Percentiles rank a stretch among this genome's conserved stretches.
Evolutionary conservation across 1,139 yeast species (phyloP).

Genomic region (Kodamaea sp.): DNA sequence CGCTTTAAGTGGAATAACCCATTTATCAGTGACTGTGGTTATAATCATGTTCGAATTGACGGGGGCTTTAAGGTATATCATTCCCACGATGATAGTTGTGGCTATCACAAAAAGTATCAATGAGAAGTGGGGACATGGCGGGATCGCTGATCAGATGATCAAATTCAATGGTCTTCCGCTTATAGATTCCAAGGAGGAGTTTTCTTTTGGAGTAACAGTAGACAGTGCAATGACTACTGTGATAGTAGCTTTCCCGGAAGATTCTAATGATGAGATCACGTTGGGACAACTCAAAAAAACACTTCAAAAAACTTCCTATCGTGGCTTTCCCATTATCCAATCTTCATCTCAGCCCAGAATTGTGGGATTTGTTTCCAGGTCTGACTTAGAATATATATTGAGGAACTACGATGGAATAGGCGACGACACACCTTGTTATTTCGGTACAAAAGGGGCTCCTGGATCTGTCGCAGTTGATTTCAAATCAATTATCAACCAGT

Average conservation of each 20-base stretch:
- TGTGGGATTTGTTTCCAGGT: constrained; percentile 37
- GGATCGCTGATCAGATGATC: constrained; percentile 96
- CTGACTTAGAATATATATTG: constrained; percentile 31
- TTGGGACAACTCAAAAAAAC: constrained; percentile 38
- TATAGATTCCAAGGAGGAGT: constrained; percentile 74
- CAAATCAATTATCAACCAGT: constrained; percentile 48
- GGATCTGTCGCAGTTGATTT: constrained; percentile 28
- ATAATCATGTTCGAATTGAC: constrained; percentile 95
- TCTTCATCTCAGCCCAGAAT: constrained; percentile 34
- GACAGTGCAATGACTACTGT: constrained; percentile 66
- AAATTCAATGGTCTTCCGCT: constrained; percentile 85
- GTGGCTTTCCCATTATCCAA: constrained; percentile 58
- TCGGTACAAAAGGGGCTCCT: constrained; percentile 12
- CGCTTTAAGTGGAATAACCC: constrained; percentile 90
- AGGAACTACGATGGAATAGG: constrained; percentile 15
- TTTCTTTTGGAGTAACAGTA: constrained; percentile 53
- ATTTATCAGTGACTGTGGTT: constrained; percentile 88
- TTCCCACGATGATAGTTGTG: constrained; percentile 95
- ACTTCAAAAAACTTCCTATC: constrained; percentile 39
- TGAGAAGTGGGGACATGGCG: constrained; percentile 75
- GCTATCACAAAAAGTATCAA: constrained; percentile 82
- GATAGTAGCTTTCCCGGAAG: constrained; percentile 50
- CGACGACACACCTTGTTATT: constrained; percentile 23
- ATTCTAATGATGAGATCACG: constrained; percentile 30
- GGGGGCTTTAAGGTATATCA: constrained; percentile 84